Base-by-base conservation (phyloP, 2,329 filamentous ascomycete species). In the Sordariomycetes sp. region DNA sequence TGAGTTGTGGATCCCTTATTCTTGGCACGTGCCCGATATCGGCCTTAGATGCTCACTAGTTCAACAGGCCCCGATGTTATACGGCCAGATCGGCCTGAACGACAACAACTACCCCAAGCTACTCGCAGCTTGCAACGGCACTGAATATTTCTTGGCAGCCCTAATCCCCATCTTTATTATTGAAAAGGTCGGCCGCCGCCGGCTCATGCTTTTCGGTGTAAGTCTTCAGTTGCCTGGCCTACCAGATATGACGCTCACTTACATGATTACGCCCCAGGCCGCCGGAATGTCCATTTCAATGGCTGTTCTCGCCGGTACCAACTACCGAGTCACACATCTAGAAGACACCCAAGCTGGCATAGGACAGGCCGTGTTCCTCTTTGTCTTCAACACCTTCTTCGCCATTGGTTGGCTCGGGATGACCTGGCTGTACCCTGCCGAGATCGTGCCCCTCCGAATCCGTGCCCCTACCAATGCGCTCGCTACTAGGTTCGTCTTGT, bases 401-500 rank as follows among this genome's bases (percentile, higher is more conserved):
- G 36, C 36, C 15, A 39, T 39, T 12, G 36, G 36, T 12, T 39
- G 36, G 36, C 36, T 39, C 10, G 36, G 36, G 3, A 39, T 39
- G 36, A 39, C 36, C 36, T 39, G 36, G 36, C 10, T 39, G 36
- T 39, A 39, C 10, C 36, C 36, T 2, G 36, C 36, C 15, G 36
- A 39, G 10, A 39, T 39, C 36, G 36, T 39, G 36, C 36, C 36
- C 36, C 36, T 39, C 3, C 10, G 36, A 17, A 39, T 39, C 15
- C 36, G 36, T 2, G 81, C 81, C 0, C 80, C 79, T 0, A 80
- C 80, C 45, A 82, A 82, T 60, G 81, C 80, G 10, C 65, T 82
- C 39, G 71, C 74, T 0, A 79, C 77, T 0, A 73, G 72, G 4
- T 39, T 7, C 15, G 34, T 36, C 7, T 7, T 12, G 36, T 12